Evolutionary conservation across 163 green algal genomes (phyloP).

Genomic region (Chloromonas sp.): DNA sequence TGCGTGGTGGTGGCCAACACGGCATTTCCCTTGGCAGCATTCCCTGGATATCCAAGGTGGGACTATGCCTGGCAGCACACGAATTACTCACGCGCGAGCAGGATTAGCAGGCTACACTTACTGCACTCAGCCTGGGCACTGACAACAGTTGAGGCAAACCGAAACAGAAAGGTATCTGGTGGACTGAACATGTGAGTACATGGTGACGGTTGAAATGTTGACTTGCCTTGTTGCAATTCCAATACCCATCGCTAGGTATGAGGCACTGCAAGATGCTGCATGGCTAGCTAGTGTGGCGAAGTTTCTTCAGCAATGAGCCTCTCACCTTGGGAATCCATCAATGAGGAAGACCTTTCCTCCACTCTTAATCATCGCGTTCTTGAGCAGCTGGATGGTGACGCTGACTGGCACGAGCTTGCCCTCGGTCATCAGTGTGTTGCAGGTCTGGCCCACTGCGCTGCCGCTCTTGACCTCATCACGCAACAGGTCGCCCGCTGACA

Average conservation of each 20-base stretch:
- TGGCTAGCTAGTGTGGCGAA: no score
- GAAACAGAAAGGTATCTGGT: no score
- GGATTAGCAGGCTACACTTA: neutral
- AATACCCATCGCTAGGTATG: no score
- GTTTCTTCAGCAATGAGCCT: no score
- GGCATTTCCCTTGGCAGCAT: neutral
- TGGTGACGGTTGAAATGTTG: no score
- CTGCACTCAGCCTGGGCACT: no score
- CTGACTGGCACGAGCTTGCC: conserved; percentile 70
- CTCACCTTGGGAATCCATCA: conserved; percentile 61
- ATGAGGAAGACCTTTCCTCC: conserved; percentile 61
- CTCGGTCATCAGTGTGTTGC: conserved; percentile 70
- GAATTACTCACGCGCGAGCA: neutral
- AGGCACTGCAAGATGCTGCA: no score
- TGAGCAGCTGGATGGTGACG: conserved; percentile 30
- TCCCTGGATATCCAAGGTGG: neutral
- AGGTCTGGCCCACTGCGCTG: conserved; percentile 43
- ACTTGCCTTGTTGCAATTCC: no score
- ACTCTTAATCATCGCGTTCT: conserved; percentile 58
- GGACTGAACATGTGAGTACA: no score
- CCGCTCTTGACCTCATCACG: conserved; percentile 66
- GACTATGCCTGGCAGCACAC: neutral
- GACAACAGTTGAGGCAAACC: no score
- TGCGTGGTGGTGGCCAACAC: neutral
- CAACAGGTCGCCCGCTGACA: conserved; percentile 75